Base-by-base conservation (phyloP, 2,329 filamentous ascomycete genomes). In the Lomentospora prolificans region DNA sequence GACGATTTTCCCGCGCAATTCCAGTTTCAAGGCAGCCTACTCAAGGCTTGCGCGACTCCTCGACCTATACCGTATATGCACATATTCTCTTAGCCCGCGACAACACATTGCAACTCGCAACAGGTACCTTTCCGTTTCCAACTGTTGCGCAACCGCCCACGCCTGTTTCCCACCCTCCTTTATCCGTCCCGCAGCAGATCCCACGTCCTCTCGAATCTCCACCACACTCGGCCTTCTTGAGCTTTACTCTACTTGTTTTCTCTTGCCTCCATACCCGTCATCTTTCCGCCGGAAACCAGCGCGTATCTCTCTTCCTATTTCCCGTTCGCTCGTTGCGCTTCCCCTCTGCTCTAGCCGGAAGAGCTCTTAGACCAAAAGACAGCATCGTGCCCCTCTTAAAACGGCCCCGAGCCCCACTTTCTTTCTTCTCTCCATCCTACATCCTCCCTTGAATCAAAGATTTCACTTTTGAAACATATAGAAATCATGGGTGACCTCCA, bases 401-500 rank as follows among this genome's bases (percentile, higher is more conserved):
- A n/a, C 17, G 14, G 12, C 33, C 33, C 7, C 17, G 33, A 3
- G 12, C 33, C 17, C 17, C n/a, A 17, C 14, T 7, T 39, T 39
- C 33, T 39, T 39, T 4, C 14, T 39, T 39, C 33, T 39, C 33
- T 17, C 36, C 12, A 17, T n/a, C n/a, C n/a, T n/a, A n/a, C n/a
- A n/a, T n/a, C n/a, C n/a, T n/a, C n/a, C n/a, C n/a, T n/a, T n/a
- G n/a, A n/a, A n/a, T n/a, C n/a, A n/a, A n/a, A n/a, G n/a, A n/a
- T n/a, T n/a, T n/a, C n/a, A n/a, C n/a, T n/a, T n/a, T n/a, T n/a
- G n/a, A n/a, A n/a, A n/a, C n/a, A n/a, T n/a, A n/a, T n/a, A n/a
- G 57, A 54, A 62, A 64, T 58, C 63, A 73, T 73, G 72, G 63
- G 66, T 57, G 71, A 74, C 58, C 68, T 74, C 48, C 66, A 74